Evolutionary conservation across 2,329 filamentous ascomycete species (phyloP).

Genomic region (Aspergillus sp.): DNA sequence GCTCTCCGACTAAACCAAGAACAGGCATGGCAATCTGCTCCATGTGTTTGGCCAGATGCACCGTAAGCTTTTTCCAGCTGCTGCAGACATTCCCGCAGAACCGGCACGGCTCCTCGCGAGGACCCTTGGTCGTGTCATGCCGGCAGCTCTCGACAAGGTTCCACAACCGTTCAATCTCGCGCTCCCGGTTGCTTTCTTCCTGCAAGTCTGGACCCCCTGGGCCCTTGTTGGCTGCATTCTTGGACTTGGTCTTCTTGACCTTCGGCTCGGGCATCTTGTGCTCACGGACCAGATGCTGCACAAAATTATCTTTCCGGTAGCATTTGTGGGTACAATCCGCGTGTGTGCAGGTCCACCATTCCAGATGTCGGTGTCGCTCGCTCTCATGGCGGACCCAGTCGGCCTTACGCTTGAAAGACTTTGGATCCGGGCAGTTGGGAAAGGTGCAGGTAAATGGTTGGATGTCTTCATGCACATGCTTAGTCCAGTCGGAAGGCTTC

Average conservation of each 20-base stretch:
- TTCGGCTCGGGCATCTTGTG: constrained; percentile 84
- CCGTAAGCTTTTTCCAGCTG: constrained; percentile 89
- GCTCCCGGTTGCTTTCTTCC: constrained; percentile 25
- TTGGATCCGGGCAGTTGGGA: constrained; percentile 74
- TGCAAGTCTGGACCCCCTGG: constrained; percentile 37
- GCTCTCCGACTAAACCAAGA: constrained; percentile 50
- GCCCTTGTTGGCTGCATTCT: constrained; percentile 52
- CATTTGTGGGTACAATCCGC: constrained; percentile 78
- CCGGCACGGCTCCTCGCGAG: constrained; percentile 75
- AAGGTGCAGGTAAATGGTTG: constrained; percentile 94
- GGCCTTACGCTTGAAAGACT: constrained; percentile 92
- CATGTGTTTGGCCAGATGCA: constrained; percentile 94
- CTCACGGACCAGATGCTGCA: constrained; percentile 87
- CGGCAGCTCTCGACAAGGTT: constrained; percentile 75
- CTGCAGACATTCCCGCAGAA: constrained; percentile 80
- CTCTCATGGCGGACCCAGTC: constrained; percentile 96
- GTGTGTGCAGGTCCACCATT: constrained; percentile 86
- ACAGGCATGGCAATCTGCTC: constrained; percentile 85
- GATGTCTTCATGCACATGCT: constrained; percentile 91
- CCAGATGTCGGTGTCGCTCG: constrained; percentile 81
- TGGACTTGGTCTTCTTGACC: constrained; percentile 65
- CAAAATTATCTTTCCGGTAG: constrained; percentile 86
- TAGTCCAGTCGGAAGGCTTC: constrained; percentile 95
- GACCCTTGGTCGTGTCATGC: constrained; percentile 61
- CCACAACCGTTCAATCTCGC: constrained; percentile 65